Evolutionary conservation across 2,329 filamentous ascomycete genomes (phyloP), one percentile per base, ranked within the genome.

Genomic region (Penicillium fuscoglaucum): DNA sequence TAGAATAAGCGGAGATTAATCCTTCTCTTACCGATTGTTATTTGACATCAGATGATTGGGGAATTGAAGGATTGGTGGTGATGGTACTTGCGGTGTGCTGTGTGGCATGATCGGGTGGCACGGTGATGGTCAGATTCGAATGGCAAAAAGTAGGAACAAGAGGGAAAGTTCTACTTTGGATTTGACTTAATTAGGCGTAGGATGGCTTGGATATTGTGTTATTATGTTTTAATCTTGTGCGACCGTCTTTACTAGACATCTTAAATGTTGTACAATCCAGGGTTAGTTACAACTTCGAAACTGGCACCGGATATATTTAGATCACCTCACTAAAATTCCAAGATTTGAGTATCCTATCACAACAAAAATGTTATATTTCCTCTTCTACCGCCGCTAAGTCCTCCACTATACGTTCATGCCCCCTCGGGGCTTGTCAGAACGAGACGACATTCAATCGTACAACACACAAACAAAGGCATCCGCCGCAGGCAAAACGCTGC

Each of bases 101-200:
- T 37, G 26, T 57, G 55, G 54, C 47, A 45, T 57, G 54, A 57
- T 52, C 47, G 45, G 54, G 54, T 57, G 54, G 54, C 21, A 52
- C 24, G 53, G 37, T 57, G 40, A 29, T 56, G 53, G 53, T 24
- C 53, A 51, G 45, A 55, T 51, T 48, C 33, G 17, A 31, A 5
- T 33, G 29, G 13, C 12, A 39, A 31, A 39, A 47, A n/a, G 13
- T 26, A 35, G 33, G 41, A 48, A 31, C 19, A 24, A 13, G 1
- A 24, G 19, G 5, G 4, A 19, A 40, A 12, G 1, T 6, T 37
- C 6, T 19, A 28, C 6, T 15, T 29, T 21, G 7, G 3, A 9
- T 35, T 12, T n/a, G 15, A n/a, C 26, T 26, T n/a, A 48, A 35
- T 12, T 4, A 35, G 19, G 9, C 9, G 12, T 8, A n/a, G 2